Evolutionary conservation across 345 rosid species (phyloP).

Genomic region (Brassica napus): Da-Ae NC_063444.1:7342001-7342500

Average conservation of each 20-base stretch:
- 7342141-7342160: not conserved
- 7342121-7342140: constrained; percentile 34
- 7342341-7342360: constrained; percentile 25
- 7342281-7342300: constrained; percentile 25
- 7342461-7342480: constrained; percentile 28
- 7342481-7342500: constrained; percentile 30
- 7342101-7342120: constrained; percentile 13
- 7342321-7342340: constrained; percentile 41
- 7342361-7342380: not conserved
- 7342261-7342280: constrained; percentile 38
- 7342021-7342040: constrained; percentile 1
- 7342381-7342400: constrained; percentile 24
- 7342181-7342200: constrained; percentile 35
- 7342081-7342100: constrained; percentile 25
- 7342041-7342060: not conserved
- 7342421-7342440: constrained; percentile 37
- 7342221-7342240: constrained; percentile 10
- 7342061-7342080: constrained; percentile 3
- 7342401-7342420: constrained; percentile 41
- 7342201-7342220: constrained; percentile 23
- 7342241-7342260: constrained; percentile 23
- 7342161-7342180: constrained; percentile 38
- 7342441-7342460: constrained; percentile 42
- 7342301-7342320: constrained; percentile 42
- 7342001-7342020: constrained; percentile 3